A percentile compares a stretch with the other conserved stretches of the same genome.
phyloP scores from a whole-genome alignment of 768 basidiomycete species.

The Trametes elegans region DNA sequence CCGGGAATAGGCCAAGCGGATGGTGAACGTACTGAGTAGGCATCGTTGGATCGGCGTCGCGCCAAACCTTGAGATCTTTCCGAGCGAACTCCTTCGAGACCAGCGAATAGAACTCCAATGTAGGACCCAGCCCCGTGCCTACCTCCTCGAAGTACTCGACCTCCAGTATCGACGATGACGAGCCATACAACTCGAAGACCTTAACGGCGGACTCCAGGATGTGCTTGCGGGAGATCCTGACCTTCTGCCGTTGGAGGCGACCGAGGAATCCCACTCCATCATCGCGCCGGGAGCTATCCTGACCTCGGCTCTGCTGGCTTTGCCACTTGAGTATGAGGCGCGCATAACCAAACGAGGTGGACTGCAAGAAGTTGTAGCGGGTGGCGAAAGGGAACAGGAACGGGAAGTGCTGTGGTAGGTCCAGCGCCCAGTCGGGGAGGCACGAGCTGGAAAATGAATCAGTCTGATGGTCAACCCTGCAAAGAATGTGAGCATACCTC shows the following conservation, averaged over 20 bases:
- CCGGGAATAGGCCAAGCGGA: conserved; percentile 84
- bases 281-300: conserved; percentile 79
- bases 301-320: conserved; percentile 76
- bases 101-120: conserved; percentile 97
- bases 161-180: conserved; percentile 89
- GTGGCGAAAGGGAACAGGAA: conserved; percentile 99
- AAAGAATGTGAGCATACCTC: conserved; percentile 50
- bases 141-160: conserved; percentile 99
- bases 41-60: conserved; percentile 69
- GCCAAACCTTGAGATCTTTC: conserved; percentile 87
- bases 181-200: conserved; percentile 95
- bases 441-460: conserved; percentile 62
- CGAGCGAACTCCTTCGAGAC: conserved; percentile 95
- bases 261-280: conserved; percentile 93
- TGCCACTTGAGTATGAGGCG: conserved; percentile 95
- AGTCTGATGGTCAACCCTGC: conserved; percentile 3
- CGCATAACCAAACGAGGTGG: conserved; percentile 96
- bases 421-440: conserved; percentile 95
- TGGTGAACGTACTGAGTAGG: conserved; percentile 76
- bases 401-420: conserved; percentile 94
- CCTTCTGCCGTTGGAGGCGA: conserved; percentile 91
- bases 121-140: conserved; percentile 95
- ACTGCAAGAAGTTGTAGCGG: conserved; percentile 95
- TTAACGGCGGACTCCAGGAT: conserved; percentile 95
- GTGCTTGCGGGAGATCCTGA: conserved; percentile 92